A percentile compares a stretch with the other conserved stretches of the same genome.
Conservation (phyloP, 495 filamentous ascomycete species). For the Penicillium pulvis region DNA sequence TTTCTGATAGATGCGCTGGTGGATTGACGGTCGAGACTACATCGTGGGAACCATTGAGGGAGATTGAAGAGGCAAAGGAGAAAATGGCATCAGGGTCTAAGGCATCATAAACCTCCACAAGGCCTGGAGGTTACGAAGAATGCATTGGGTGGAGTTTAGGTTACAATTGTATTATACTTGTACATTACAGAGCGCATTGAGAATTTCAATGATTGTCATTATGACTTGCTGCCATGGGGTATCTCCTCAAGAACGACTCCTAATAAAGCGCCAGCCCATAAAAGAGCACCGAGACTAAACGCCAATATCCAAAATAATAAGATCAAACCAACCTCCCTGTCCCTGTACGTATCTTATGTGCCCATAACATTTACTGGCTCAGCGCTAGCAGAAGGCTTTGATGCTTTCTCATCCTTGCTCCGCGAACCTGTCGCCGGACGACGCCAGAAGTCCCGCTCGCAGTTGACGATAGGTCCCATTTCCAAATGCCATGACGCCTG, state of each 20-base stretch:
- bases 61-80: conserved; percentile 29
- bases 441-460: conserved; percentile 49
- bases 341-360: conserved; percentile 24
- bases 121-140: neutral
- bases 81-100: conserved; percentile 10
- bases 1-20: conserved; percentile 64
- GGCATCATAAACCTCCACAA: neutral
- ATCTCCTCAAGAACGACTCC: conserved; percentile 40
- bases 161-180: conserved; percentile 10
- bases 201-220: conserved; percentile 19
- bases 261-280: conserved; percentile 24
- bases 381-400: conserved; percentile 25
- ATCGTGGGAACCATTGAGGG: conserved; percentile 61
- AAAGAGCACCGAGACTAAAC: conserved; percentile 17
- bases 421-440: conserved; percentile 30
- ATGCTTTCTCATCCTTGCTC: conserved; percentile 28
- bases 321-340: conserved; percentile 27
- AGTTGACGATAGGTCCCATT: conserved; percentile 51
- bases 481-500: conserved; percentile 40
- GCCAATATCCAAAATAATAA: conserved; percentile 16
- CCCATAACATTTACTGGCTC: conserved; percentile 35
- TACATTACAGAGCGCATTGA: conserved; percentile 6
- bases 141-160: conserved; percentile 34
- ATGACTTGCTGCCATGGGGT: conserved; percentile 34
- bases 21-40: conserved; percentile 83